Conservation (phyloP, 306 rosid species). For the Malus asiatica region DNA sequence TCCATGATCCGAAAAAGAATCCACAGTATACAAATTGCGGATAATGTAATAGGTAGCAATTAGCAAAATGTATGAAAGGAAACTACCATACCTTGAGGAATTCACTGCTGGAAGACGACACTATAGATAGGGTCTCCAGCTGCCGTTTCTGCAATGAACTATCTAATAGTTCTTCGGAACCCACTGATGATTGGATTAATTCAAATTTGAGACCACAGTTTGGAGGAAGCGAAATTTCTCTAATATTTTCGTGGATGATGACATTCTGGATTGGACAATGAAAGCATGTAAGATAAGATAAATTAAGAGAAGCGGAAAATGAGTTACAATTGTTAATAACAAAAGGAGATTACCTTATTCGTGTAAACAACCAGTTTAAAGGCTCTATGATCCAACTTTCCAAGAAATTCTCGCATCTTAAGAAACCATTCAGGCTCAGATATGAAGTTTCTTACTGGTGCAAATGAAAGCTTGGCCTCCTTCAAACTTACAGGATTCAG, state of each 20-base stretch:
- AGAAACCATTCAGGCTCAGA: not conserved
- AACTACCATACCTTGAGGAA: not conserved
- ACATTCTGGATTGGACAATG: constrained; percentile 1
- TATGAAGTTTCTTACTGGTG: not conserved
- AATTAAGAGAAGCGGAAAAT: not conserved
- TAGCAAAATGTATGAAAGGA: not conserved
- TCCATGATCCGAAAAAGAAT: not conserved
- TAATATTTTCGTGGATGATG: not conserved
- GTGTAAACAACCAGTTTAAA: constrained; percentile 1
- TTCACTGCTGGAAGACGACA: constrained; percentile 4
- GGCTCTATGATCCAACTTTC: not conserved
- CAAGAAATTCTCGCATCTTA: not conserved
- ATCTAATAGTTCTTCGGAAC: not conserved
- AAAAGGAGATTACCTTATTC: not conserved
- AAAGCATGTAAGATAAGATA: not conserved
- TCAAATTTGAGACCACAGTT: not conserved
- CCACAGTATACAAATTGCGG: not conserved
- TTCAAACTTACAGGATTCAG: not conserved
- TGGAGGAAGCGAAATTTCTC: not conserved
- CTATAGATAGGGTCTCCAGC: constrained; percentile 6
- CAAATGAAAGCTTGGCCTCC: constrained; percentile 10
- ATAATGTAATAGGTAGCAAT: not conserved
- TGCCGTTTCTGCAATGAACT: not conserved
- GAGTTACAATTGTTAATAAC: not conserved
- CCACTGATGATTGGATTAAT: not conserved